Evolutionary conservation across 1,284 basidiomycete genomes (phyloP).

Genomic region (Trichosporon asahii): DNA sequence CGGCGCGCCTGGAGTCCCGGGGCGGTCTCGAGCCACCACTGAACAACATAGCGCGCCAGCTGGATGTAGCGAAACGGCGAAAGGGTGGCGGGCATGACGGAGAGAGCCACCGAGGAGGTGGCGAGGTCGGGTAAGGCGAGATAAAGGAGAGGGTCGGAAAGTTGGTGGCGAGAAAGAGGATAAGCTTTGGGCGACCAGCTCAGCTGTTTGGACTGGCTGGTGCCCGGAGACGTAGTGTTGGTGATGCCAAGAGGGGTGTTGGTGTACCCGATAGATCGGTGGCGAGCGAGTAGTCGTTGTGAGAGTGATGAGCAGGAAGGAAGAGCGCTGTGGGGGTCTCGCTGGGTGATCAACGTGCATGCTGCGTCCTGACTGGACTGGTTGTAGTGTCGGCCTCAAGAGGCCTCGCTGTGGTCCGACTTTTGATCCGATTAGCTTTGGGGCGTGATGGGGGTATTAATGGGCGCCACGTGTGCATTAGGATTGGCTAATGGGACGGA

Average conservation of each 20-base stretch:
- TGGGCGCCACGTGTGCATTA: not conserved
- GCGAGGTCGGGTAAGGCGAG: not conserved
- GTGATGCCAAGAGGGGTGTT: not conserved
- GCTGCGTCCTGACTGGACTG: constrained; percentile 1
- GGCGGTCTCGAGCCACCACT: constrained; percentile 40
- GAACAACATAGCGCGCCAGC: constrained; percentile 40
- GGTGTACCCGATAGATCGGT: not conserved
- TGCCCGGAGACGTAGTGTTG: not conserved
- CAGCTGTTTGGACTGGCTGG: constrained; percentile 14
- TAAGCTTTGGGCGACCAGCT: constrained; percentile 15
- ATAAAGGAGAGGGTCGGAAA: constrained; percentile 1
- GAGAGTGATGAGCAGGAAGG: not conserved
- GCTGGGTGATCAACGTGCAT: constrained; percentile 1
- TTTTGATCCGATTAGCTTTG: constrained; percentile 5
- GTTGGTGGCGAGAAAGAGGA: constrained; percentile 7
- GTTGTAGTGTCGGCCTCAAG: not conserved
- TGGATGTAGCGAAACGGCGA: constrained; percentile 46
- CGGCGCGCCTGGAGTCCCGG: constrained; percentile 27
- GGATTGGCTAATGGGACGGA: not conserved
- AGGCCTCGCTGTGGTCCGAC: not conserved
- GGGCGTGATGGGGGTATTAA: not conserved
- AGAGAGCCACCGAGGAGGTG: not conserved
- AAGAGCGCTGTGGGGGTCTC: not conserved
- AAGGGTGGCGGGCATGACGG: constrained; percentile 38
- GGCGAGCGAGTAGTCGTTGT: constrained; percentile 1